Evolutionary conservation across 1,139 yeast species (phyloP).

Genomic region (Saccharomyces hybrid): DNA sequence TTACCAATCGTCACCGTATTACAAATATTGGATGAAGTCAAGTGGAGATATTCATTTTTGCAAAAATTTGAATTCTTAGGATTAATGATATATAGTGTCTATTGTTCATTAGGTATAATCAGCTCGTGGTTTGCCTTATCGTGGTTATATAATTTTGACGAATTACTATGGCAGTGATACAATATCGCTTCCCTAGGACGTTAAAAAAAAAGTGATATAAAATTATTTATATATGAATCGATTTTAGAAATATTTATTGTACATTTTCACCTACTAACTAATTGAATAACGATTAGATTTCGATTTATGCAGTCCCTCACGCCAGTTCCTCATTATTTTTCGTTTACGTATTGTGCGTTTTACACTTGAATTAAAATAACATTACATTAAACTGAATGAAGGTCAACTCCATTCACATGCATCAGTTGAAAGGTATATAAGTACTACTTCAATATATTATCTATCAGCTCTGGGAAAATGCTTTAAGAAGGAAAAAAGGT

Average conservation of each 20-base stretch:
- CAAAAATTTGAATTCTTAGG: slow-evolving; percentile 61
- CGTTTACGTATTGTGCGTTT: not conserved
- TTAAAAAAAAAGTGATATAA: not conserved
- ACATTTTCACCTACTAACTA: not conserved
- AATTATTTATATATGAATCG: not conserved
- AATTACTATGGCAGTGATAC: slow-evolving; percentile 44
- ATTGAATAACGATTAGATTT: not conserved
- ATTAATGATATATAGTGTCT: slow-evolving; percentile 75
- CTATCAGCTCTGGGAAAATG: not conserved
- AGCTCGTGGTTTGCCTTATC: slow-evolving; percentile 84
- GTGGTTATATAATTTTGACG: slow-evolving; percentile 81
- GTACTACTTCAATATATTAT: not conserved
- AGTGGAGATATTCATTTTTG: slow-evolving; percentile 38
- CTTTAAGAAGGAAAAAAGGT: not conserved
- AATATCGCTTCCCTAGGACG: not conserved
- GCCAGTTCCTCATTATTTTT: not conserved
- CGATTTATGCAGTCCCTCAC: not conserved
- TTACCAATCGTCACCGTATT: slow-evolving; percentile 53
- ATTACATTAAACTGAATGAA: not conserved
- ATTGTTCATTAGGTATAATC: slow-evolving; percentile 78
- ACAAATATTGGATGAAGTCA: slow-evolving; percentile 50
- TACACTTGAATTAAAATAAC: not conserved
- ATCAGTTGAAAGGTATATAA: not conserved
- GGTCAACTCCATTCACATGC: not conserved
- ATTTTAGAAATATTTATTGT: not conserved